Base-by-base conservation (phyloP, 1,284 basidiomycete species). In the Trametes pubescens region DNA sequence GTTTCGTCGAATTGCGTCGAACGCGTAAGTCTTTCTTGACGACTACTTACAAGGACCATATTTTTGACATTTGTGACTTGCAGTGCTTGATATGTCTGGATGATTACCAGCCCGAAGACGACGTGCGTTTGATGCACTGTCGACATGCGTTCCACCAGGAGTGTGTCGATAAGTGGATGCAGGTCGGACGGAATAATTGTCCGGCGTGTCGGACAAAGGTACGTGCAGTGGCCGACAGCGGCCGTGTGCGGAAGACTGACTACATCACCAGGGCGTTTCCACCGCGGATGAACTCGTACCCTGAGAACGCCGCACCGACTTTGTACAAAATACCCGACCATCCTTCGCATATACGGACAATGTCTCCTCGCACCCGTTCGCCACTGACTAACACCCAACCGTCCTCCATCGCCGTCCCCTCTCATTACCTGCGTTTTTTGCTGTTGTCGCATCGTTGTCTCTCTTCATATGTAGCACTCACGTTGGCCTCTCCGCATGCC, bases 121-220 rank as follows among this genome's bases (percentile, higher is more conserved):
- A 93, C 37, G 79, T 95, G 57, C 86, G 95, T 22, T 79, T 96
- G 49, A 84, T 97, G 79, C 80, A 80, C 8, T 96, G 95, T 78
- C 85, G 87, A 69, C 94, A 97, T 77, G 89, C 86, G 10, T 96
- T 94, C 83, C 95, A 97, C 73, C 88, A 88, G 71, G 80, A 78
- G 13, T 97, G 95, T 70, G 93, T 97, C 9, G 95, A 97, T 76
- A 86, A 82, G 65, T 96, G 95, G 95, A 80, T 97, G 46, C 86
- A 91, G 76, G 88, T 86, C 14, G 94, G 94, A 4, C 84, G 88
- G 59, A 96, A 97, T 74, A 93, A 93, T 65, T 97, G 95, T 74
- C 95, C 95, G 18, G 92, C 93, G n/a, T 96, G 93, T 77, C 87
- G 92, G 46, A 83, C 87, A 37, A 87, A 83, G 79, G 90, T 89